Percentiles rank a stretch among this genome's conserved stretches.
These are phyloP conservation scores for Cylindrotheca fusiformis DNA, from an alignment of 108 stramenopile genomes.

Conservation along the genomic window DNA sequence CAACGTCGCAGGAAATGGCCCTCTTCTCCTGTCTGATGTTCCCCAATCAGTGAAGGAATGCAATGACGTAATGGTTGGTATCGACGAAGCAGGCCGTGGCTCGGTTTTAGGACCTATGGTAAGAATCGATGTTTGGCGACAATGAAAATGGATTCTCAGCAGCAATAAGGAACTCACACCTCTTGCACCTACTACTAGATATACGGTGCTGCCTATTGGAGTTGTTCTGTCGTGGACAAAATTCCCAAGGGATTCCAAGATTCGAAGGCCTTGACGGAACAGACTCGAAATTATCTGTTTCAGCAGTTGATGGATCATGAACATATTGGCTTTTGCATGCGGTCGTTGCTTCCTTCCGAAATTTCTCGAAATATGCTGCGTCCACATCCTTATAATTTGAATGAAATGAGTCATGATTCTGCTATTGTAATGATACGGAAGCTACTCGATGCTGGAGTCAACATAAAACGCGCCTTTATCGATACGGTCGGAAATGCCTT, in stretches of 20 bases:
- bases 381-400: conserved; percentile 64
- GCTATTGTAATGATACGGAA: conserved; percentile 80
- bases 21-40: conserved; percentile 66
- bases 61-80: conserved; percentile 11
- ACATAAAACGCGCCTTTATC: conserved; percentile 65
- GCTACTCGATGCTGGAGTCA: conserved; percentile 54
- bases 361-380: conserved; percentile 87
- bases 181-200: conserved; percentile 11
- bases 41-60: conserved; percentile 33
- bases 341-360: conserved; percentile 69
- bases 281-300: conserved; percentile 63
- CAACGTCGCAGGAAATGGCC: conserved; percentile 62
- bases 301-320: conserved; percentile 32
- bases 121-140: too few relatives aligned
- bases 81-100: conserved; percentile 78
- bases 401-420: conserved; percentile 81
- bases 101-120: conserved; percentile 87
- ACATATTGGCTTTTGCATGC: conserved; percentile 74
- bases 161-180: too few relatives aligned
- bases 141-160: too few relatives aligned
- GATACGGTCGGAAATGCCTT: conserved; percentile 87
- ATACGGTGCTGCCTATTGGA: conserved; percentile 84
- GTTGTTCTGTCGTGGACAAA: conserved; percentile 28
- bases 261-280: conserved; percentile 74
- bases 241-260: conserved; percentile 77